These are phyloP conservation scores for Lactarius quietus DNA, from an alignment of 768 basidiomycete genomes.

Conservation along the genomic window DNA sequence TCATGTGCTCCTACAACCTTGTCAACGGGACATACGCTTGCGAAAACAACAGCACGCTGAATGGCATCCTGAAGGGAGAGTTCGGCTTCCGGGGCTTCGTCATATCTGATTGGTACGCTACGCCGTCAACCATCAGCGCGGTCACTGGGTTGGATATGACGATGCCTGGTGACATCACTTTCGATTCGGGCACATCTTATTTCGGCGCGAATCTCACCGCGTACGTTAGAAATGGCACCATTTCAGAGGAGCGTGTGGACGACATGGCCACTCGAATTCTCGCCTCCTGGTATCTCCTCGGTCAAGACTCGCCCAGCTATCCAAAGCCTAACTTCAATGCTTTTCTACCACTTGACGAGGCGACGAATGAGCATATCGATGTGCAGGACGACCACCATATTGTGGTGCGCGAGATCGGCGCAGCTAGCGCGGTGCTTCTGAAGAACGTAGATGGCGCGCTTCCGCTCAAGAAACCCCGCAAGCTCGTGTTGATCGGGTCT, in stretches of 20 bases:
- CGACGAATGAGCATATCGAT: slow-evolving; percentile 57
- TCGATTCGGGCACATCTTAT: slow-evolving; percentile 46
- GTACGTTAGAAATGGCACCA: slow-evolving; percentile 67
- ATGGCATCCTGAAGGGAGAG: slow-evolving; percentile 72
- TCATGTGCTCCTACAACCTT: slow-evolving; percentile 78
- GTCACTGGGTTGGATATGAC: slow-evolving; percentile 60
- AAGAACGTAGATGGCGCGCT: slow-evolving; percentile 62
- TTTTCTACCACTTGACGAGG: slow-evolving; percentile 48
- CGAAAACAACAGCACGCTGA: slow-evolving; percentile 66
- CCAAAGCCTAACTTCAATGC: slow-evolving; percentile 72
- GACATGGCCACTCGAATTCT: slow-evolving; percentile 85
- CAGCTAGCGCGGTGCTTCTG: slow-evolving; percentile 68
- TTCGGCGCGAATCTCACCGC: slow-evolving; percentile 67
- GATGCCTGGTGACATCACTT: slow-evolving; percentile 59
- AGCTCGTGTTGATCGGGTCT: slow-evolving; percentile 56
- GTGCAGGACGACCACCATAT: slow-evolving; percentile 67
- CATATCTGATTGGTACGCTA: slow-evolving; percentile 73
- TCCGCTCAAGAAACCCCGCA: slow-evolving; percentile 57
- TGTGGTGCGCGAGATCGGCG: slow-evolving; percentile 70
- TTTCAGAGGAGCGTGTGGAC: slow-evolving; percentile 59
- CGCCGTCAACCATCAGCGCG: slow-evolving; percentile 57
- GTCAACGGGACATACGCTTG: slow-evolving; percentile 73
- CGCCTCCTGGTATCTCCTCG: slow-evolving; percentile 63
- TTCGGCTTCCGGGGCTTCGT: slow-evolving; percentile 76
- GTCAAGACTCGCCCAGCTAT: slow-evolving; percentile 59